Conservation (phyloP, 371 early-diverging fungal species). For the Apophysomyces variabilis region DNA sequence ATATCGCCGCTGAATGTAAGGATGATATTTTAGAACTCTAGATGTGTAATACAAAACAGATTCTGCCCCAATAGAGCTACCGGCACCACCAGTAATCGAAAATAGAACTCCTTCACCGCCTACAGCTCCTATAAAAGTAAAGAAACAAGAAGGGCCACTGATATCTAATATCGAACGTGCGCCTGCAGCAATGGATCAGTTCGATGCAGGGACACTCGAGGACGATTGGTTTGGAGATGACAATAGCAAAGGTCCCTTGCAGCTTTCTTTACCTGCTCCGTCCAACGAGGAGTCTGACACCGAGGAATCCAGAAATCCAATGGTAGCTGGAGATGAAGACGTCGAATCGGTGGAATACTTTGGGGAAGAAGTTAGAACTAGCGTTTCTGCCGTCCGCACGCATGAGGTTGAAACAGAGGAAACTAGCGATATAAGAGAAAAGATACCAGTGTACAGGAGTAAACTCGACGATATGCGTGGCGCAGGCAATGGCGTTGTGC, state of each 20-base stretch:
- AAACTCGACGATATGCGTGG: slow-evolving; percentile 16
- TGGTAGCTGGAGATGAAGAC: slow-evolving; percentile 65
- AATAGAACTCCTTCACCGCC: slow-evolving; percentile 50
- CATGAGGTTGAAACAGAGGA: background rate
- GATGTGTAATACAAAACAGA: background rate
- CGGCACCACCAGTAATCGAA: slow-evolving; percentile 17
- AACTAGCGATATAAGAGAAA: slow-evolving; percentile 28
- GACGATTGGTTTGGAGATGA: slow-evolving; percentile 63
- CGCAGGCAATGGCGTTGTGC: slow-evolving; percentile 6
- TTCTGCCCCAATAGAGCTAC: slow-evolving; percentile 15
- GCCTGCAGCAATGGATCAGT: slow-evolving; percentile 51
- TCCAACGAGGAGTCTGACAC: slow-evolving; percentile 37
- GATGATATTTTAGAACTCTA: slow-evolving; percentile 4
- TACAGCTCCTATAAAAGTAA: slow-evolving; percentile 41
- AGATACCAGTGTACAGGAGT: slow-evolving; percentile 17
- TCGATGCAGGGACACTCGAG: slow-evolving; percentile 50
- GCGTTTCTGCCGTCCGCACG: background rate
- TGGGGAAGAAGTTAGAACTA: slow-evolving; percentile 12
- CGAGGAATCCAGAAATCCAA: slow-evolving; percentile 53
- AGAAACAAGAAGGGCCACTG: slow-evolving; percentile 32
- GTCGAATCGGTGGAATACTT: slow-evolving; percentile 50
- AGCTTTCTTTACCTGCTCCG: background rate
- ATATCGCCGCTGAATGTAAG: slow-evolving; percentile 43
- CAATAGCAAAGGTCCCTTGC: slow-evolving; percentile 1
- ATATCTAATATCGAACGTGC: slow-evolving; percentile 25